Base-by-base conservation (phyloP, 176 grass and related monocot genomes). In the Aegilops speltoides region DNA sequence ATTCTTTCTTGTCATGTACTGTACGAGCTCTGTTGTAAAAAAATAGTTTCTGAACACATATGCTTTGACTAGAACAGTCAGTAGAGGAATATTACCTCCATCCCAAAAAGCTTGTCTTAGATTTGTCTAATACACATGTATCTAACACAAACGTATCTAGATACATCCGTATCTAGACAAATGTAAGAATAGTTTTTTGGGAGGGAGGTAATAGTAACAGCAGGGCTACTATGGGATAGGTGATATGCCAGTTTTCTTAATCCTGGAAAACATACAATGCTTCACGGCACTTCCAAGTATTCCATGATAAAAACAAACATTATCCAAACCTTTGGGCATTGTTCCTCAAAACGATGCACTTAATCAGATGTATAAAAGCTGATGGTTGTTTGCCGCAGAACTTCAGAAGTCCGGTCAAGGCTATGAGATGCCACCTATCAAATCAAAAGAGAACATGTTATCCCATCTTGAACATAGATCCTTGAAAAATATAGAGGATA, bases 341-440 rank as follows among this genome's bases (percentile, higher is more conserved):
- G 56, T 59, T 59, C 56, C 20, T 22, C 56, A 22, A 59, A 22
- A 59, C 56, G 54, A 37, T 45, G 64, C 28, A 33, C 33, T 87
- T 85, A 99, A 85, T 99, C 92, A 63, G 87, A 77, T 50, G 84
- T 89, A 86, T 90, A 94, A 74, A 91, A 63, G 56, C 85, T 89
- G 82, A 94, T 84, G 1, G 94, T 99, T 20, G 97, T 97, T 86
- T 99, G 94, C 68, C 97, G 89, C 79, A 99, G 92, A 59, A 99
- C 94, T 91, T 99, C 97, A 66, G 97, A 97, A 83, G 90, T 94
- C 52, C 90, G 80, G 68, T 97, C 97, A 83, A 99, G 94, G 64
- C 92, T 96, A 90, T 99, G 97, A 73, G 97, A 99, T 79, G 94
- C 97, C 88, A 99, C 90, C 97, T 97, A 89, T 86, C 23, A 76